phyloP scores from a whole-genome alignment of 2,329 filamentous ascomycete species.

The Pochonia chlamydosporia region DNA sequence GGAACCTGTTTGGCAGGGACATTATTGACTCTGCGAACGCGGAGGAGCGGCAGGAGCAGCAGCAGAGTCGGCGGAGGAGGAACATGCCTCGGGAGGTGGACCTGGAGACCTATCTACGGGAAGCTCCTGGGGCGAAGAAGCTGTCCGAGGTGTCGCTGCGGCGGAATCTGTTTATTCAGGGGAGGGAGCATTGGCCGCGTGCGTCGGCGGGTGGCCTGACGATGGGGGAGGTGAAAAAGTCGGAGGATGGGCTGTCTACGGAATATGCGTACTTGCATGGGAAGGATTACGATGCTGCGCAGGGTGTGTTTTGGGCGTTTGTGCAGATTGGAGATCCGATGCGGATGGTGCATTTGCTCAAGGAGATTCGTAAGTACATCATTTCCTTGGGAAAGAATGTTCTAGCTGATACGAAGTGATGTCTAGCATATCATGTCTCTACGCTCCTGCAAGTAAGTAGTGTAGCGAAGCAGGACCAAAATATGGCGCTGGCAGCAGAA shows the following conservation, averaged over 20 bases:
- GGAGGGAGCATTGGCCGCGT: slow-evolving; percentile 81
- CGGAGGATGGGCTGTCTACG: slow-evolving; percentile 45
- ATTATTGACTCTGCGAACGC: slow-evolving; percentile 49
- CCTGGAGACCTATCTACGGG: slow-evolving; percentile 47
- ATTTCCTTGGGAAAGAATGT: too few species aligned
- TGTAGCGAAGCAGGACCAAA: slow-evolving; percentile 85
- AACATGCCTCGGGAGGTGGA: slow-evolving; percentile 47
- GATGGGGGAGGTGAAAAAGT: slow-evolving; percentile 58
- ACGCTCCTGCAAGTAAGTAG: slow-evolving; percentile 90
- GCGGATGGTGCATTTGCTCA: slow-evolving; percentile 68
- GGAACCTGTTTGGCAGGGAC: slow-evolving; percentile 49
- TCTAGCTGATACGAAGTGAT: slow-evolving; percentile 50
- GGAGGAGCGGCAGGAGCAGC: slow-evolving; percentile 41
- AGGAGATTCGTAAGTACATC: slow-evolving; percentile 27
- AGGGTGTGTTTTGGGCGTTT: slow-evolving; percentile 68
- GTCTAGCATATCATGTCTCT: slow-evolving; percentile 78
- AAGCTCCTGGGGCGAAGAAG: slow-evolving; percentile 50
- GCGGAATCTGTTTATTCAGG: slow-evolving; percentile 78
- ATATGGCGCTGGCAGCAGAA: slow-evolving; percentile 79
- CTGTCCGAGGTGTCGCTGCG: slow-evolving; percentile 67
- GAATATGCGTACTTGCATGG: slow-evolving; percentile 79
- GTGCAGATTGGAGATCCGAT: slow-evolving; percentile 84
- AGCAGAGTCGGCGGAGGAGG: slow-evolving; percentile 24
- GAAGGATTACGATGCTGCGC: slow-evolving; percentile 64
- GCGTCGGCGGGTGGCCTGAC: slow-evolving; percentile 74